These are phyloP conservation scores for Lasiodiplodia hormozganensis DNA, from an alignment of 2,329 filamentous ascomycete species.

Conservation along the genomic window DNA sequence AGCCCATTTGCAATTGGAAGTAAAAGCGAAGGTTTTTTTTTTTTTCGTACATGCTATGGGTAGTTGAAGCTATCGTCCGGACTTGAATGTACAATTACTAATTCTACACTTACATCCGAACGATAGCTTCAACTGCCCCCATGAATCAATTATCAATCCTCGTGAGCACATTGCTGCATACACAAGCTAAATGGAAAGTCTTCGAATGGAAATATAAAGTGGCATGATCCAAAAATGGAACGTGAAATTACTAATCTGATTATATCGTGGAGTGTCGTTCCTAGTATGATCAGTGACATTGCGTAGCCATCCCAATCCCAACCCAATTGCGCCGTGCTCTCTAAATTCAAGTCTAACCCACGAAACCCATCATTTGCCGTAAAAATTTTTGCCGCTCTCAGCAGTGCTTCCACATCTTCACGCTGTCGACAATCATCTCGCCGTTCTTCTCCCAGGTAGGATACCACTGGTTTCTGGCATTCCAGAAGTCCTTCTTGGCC, in stretches of 20 bases:
- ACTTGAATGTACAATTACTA: too few relatives aligned
- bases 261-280: neutral
- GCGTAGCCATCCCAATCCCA: slow-evolving; percentile 39
- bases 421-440: slow-evolving; percentile 33
- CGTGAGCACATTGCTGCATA: too few relatives aligned
- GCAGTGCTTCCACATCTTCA: slow-evolving; percentile 34
- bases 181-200: too few relatives aligned
- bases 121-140: too few relatives aligned
- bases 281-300: neutral
- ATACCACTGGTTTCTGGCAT: slow-evolving; percentile 24
- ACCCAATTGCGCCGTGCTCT: slow-evolving; percentile 41
- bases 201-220: neutral
- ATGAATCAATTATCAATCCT: too few relatives aligned
- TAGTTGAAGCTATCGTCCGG: too few relatives aligned
- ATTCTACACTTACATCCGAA: too few relatives aligned
- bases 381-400: neutral
- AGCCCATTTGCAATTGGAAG: too few relatives aligned
- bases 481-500: slow-evolving; percentile 29
- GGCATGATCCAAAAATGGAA: neutral
- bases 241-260: neutral
- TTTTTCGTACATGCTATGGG: too few relatives aligned
- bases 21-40: too few relatives aligned
- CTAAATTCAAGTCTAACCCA: slow-evolving; percentile 31
- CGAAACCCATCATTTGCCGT: slow-evolving; percentile 32
- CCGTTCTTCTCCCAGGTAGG: slow-evolving; percentile 33